These are phyloP conservation scores for Silene coronaria DNA, from an alignment of 179 eudicot species.

Conservation along the genomic window DNA sequence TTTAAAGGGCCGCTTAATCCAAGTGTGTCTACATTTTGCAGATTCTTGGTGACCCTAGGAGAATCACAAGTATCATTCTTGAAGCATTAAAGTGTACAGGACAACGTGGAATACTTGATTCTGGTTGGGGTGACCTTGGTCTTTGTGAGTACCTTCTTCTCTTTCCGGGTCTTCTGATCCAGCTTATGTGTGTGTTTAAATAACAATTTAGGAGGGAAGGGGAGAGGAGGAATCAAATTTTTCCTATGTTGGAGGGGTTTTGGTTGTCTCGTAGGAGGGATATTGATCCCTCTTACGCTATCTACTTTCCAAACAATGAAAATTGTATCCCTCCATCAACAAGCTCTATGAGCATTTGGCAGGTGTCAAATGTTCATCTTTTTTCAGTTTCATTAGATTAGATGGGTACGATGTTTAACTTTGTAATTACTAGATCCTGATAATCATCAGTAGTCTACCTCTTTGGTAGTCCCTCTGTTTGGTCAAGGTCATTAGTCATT, in stretches of 20 bases:
- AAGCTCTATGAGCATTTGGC: no score
- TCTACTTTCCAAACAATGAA: no score
- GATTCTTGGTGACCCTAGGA: slow-evolving; percentile 81
- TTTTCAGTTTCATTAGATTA: background rate
- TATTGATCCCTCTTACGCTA: no score
- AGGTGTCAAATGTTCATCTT: background rate
- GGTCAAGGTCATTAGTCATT: no score
- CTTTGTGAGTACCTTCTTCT: slow-evolving; percentile 45
- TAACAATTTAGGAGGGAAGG: no score
- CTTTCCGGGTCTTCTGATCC: no score
- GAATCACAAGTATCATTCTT: slow-evolving; percentile 61
- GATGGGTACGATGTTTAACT: background rate
- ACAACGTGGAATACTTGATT: slow-evolving; percentile 86
- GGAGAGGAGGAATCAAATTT: no score
- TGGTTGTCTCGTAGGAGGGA: no score
- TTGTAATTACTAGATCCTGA: background rate
- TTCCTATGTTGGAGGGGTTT: background rate
- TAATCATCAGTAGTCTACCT: background rate
- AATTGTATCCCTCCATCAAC: background rate
- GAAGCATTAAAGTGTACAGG: slow-evolving; percentile 77
- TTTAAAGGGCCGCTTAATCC: background rate
- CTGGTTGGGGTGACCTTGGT: slow-evolving; percentile 99
- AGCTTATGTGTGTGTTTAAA: no score
- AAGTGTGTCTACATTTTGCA: slow-evolving; percentile 14
- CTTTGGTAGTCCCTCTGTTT: background rate